Evolutionary conservation across 495 filamentous ascomycete species (phyloP).

Genomic region (Bryoglossum gracile): DNA sequence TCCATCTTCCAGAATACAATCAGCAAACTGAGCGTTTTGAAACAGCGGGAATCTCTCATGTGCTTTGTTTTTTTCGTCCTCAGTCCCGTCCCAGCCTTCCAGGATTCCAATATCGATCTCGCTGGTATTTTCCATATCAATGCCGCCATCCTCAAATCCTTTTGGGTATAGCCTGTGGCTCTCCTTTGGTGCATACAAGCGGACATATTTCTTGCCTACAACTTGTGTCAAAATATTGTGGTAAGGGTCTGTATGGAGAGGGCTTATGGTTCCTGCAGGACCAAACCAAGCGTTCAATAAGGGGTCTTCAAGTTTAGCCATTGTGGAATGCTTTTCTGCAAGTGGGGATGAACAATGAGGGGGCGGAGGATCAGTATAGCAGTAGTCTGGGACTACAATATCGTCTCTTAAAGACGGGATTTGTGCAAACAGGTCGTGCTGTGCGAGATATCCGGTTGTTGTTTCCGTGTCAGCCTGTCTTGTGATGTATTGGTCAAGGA

Average conservation of each 20-base stretch:
- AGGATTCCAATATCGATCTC: slow-evolving; percentile 58
- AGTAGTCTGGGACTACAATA: slow-evolving; percentile 76
- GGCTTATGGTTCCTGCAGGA: slow-evolving; percentile 78
- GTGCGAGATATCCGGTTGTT: slow-evolving; percentile 62
- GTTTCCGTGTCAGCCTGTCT: slow-evolving; percentile 10
- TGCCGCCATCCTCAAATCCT: slow-evolving; percentile 56
- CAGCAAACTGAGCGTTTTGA: slow-evolving; percentile 47
- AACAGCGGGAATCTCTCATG: slow-evolving; percentile 9
- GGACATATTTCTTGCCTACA: slow-evolving; percentile 83
- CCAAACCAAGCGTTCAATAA: slow-evolving; percentile 91
- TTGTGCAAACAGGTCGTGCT: slow-evolving; percentile 80
- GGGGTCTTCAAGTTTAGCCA: slow-evolving; percentile 36
- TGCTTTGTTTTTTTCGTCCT: slow-evolving; percentile 5
- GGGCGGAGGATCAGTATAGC: slow-evolving; percentile 60
- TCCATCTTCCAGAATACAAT: slow-evolving; percentile 71
- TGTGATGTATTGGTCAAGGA: slow-evolving; percentile 48
- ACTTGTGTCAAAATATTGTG: slow-evolving; percentile 91
- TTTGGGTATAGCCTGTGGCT: slow-evolving; percentile 55
- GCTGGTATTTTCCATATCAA: slow-evolving; percentile 93
- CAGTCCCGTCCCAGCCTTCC: slow-evolving; percentile 44
- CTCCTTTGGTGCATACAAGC: slow-evolving; percentile 68
- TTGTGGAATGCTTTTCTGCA: slow-evolving; percentile 24
- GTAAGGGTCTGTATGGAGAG: slow-evolving; percentile 88
- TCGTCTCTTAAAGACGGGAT: slow-evolving; percentile 72
- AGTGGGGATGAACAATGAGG: slow-evolving; percentile 42